Percentiles rank a stretch among this genome's conserved stretches.
phyloP scores from a whole-genome alignment of 2,329 filamentous ascomycete species.

The Monosporascus sp. region DNA sequence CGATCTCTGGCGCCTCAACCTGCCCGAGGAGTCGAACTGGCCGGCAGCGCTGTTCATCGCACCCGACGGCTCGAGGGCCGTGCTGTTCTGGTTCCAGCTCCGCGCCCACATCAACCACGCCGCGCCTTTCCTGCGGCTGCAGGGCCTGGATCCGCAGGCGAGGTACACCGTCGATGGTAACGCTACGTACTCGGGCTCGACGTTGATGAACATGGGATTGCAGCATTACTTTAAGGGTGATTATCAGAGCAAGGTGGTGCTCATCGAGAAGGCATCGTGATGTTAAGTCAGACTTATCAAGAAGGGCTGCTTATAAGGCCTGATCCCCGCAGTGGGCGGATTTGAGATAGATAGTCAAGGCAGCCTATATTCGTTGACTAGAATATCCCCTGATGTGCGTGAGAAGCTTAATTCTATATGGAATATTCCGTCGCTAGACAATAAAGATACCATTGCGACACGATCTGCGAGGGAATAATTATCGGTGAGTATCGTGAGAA shows the following conservation, averaged over 20 bases:
- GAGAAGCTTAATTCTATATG: too few relatives aligned
- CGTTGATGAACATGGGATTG: slow-evolving; percentile 58
- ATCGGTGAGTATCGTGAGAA: too few relatives aligned
- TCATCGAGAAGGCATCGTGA: not conserved
- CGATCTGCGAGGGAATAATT: too few relatives aligned
- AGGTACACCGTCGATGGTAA: slow-evolving; percentile 47
- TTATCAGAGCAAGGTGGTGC: slow-evolving; percentile 43
- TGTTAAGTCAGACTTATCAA: too few relatives aligned
- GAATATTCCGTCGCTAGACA: too few relatives aligned
- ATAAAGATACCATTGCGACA: too few relatives aligned
- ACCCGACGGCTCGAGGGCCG: slow-evolving; percentile 41
- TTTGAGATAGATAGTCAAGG: too few relatives aligned
- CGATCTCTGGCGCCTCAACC: slow-evolving; percentile 53
- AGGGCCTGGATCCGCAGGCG: slow-evolving; percentile 50
- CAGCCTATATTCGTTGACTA: too few relatives aligned
- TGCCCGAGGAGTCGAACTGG: slow-evolving; percentile 56
- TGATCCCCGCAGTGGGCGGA: too few relatives aligned
- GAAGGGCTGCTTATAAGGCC: too few relatives aligned
- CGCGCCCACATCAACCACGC: slow-evolving; percentile 47
- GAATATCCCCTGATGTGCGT: too few relatives aligned
- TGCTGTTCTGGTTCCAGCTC: slow-evolving; percentile 59
- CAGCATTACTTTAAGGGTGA: slow-evolving; percentile 47
- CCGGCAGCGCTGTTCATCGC: slow-evolving; percentile 57
- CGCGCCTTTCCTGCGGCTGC: slow-evolving; percentile 46
- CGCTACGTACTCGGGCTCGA: slow-evolving; percentile 49